Evolutionary conservation across 345 rosid genomes (phyloP).

Genomic region (Rubroshorea leprosula): DNA sequence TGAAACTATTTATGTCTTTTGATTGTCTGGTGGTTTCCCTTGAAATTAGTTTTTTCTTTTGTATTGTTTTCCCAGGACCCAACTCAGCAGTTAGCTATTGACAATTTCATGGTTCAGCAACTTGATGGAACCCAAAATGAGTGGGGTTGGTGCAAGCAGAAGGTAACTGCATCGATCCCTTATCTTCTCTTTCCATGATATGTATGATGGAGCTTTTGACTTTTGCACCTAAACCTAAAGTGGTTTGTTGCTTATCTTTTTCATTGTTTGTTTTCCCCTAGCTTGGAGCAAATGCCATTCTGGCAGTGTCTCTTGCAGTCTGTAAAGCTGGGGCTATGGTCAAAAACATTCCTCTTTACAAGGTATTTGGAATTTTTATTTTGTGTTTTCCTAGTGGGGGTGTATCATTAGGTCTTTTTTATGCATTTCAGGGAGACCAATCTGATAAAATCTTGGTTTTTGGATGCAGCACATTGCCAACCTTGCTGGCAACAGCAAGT

Average conservation of each 20-base stretch:
- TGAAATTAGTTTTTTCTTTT: constrained; percentile 10
- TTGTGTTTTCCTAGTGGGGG: neutral
- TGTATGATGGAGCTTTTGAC: neutral
- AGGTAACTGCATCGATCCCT: constrained; percentile 34
- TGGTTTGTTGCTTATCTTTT: neutral
- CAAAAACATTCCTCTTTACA: constrained; percentile 66
- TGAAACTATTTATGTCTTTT: too few species aligned
- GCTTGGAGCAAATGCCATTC: constrained; percentile 96
- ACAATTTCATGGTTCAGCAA: constrained; percentile 84
- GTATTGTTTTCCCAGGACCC: constrained; percentile 54
- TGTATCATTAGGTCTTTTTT: neutral
- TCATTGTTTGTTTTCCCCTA: constrained; percentile 12
- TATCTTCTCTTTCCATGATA: neutral
- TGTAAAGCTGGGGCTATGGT: constrained; percentile 87
- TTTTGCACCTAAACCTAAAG: neutral
- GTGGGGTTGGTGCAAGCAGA: constrained; percentile 99
- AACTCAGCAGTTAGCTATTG: constrained; percentile 73
- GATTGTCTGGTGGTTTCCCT: neutral
- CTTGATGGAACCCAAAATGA: constrained; percentile 95
- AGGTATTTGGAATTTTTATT: constrained; percentile 20
- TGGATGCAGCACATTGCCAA: constrained; percentile 82
- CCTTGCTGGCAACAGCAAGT: constrained; percentile 81
- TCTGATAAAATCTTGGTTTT: neutral
- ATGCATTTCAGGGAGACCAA: neutral
- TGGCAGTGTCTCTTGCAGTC: constrained; percentile 89